Evolutionary conservation across 2,329 filamentous ascomycete genomes (phyloP).

Genomic region (Aspergillus pseudonomiae): DNA sequence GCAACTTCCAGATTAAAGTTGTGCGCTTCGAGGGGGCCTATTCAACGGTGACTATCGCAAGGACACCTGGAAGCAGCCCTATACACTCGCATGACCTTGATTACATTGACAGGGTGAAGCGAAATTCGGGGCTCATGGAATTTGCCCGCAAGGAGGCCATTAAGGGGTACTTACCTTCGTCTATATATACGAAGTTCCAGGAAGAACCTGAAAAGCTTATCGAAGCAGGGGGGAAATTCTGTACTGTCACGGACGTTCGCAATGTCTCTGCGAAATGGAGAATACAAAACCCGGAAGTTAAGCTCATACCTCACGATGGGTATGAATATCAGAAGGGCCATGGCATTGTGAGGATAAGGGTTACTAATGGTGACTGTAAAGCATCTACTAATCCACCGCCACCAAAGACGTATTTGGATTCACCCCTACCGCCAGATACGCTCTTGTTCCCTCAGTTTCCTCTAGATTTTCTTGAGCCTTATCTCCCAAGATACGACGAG

Average conservation of each 20-base stretch:
- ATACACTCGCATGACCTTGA: constrained; percentile 52
- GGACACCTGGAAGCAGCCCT: constrained; percentile 44
- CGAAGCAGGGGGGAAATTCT: constrained; percentile 49
- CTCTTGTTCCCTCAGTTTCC: constrained; percentile 49
- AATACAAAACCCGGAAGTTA: constrained; percentile 47
- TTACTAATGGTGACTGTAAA: constrained; percentile 18
- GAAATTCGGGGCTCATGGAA: constrained; percentile 53
- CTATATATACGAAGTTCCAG: constrained; percentile 52
- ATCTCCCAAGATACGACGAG: constrained; percentile 49
- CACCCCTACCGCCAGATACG: constrained; percentile 41
- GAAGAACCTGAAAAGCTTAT: constrained; percentile 48
- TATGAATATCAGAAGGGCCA: constrained; percentile 49
- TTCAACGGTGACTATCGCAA: constrained; percentile 47
- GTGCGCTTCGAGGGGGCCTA: constrained; percentile 48
- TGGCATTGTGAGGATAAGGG: constrained; percentile 42
- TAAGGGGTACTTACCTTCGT: constrained; percentile 52
- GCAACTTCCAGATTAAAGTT: constrained; percentile 53
- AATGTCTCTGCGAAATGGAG: constrained; percentile 54
- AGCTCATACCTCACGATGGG: constrained; percentile 48
- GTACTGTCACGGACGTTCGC: constrained; percentile 52
- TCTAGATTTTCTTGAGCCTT: constrained; percentile 53
- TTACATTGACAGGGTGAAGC: constrained; percentile 51
- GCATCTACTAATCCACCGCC: constrained; percentile 12
- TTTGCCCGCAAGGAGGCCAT: constrained; percentile 48
- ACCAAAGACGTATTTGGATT: constrained; percentile 17